phyloP scores from a whole-genome alignment of 306 rosid species.

The Sicyos baderoa region DNA sequence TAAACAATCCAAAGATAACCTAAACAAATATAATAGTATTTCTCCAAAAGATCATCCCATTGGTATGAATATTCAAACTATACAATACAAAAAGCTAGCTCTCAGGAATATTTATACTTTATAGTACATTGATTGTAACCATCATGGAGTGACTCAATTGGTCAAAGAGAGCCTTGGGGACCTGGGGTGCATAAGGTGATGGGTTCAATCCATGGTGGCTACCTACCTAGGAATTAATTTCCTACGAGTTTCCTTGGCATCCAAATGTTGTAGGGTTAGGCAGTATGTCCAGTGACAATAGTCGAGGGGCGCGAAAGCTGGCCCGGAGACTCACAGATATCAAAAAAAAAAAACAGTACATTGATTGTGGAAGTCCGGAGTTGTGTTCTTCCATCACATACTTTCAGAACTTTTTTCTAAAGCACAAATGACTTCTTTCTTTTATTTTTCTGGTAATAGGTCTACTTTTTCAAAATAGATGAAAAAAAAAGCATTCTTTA shows the following conservation, averaged over 20 bases:
- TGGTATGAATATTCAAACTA: not conserved
- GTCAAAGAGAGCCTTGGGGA: too few relatives aligned
- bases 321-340: too few relatives aligned
- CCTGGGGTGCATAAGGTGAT: too few relatives aligned
- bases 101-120: not conserved
- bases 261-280: too few relatives aligned
- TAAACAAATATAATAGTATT: not conserved
- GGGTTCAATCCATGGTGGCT: too few relatives aligned
- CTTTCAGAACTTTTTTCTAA: not conserved
- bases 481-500: not conserved
- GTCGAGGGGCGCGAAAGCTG: too few relatives aligned
- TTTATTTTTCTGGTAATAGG: not conserved
- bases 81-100: not conserved
- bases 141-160: too few relatives aligned
- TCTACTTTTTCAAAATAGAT: not conserved
- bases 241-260: too few relatives aligned
- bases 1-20: not conserved
- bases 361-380: not conserved
- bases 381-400: not conserved
- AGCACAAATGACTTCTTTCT: not conserved
- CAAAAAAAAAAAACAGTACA: too few relatives aligned
- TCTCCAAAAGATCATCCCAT: not conserved
- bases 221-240: too few relatives aligned
- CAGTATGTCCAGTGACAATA: too few relatives aligned
- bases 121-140: not conserved